These are phyloP conservation scores for Ramularia endophylla DNA, from an alignment of 2,329 filamentous ascomycete genomes.

Conservation along the genomic window DNA sequence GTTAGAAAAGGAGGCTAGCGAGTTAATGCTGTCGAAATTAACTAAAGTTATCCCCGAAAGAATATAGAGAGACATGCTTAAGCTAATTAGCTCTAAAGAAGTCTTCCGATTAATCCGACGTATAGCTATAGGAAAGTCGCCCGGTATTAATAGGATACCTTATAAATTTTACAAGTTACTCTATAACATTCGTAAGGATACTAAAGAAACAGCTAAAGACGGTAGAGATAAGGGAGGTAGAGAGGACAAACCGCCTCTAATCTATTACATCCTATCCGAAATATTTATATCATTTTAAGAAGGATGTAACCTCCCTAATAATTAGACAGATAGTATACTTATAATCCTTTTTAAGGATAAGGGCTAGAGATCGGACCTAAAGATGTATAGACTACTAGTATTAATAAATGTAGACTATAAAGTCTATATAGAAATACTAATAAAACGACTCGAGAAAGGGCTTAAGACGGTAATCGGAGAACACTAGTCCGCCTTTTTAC, in stretches of 20 bases:
- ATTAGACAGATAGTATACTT: not conserved
- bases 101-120: not conserved
- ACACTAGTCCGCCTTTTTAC: constrained; percentile 1
- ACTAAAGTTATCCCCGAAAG: not conserved
- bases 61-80: not conserved
- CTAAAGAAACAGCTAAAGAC: not conserved
- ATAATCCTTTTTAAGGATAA: constrained; percentile 2
- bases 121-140: constrained; percentile 1
- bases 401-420: constrained; percentile 5
- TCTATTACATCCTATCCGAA: not conserved
- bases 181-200: not conserved
- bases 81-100: not conserved
- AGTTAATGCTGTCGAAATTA: constrained; percentile 1
- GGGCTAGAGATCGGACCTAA: not conserved
- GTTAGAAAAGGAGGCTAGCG: not conserved
- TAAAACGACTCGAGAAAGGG: not conserved
- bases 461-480: not conserved
- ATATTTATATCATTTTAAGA: not conserved
- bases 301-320: not conserved
- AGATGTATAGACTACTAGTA: not conserved
- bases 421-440: not conserved
- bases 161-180: constrained; percentile 3
- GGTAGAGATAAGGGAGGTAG: no score
- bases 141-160: constrained; percentile 3
- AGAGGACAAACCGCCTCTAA: not conserved